Percentiles rank a stretch among this genome's conserved stretches.
These are phyloP conservation scores for Phytophthora niederhauseri DNA, from an alignment of 352 stramenopile genomes.

Conservation along the genomic window DNA sequence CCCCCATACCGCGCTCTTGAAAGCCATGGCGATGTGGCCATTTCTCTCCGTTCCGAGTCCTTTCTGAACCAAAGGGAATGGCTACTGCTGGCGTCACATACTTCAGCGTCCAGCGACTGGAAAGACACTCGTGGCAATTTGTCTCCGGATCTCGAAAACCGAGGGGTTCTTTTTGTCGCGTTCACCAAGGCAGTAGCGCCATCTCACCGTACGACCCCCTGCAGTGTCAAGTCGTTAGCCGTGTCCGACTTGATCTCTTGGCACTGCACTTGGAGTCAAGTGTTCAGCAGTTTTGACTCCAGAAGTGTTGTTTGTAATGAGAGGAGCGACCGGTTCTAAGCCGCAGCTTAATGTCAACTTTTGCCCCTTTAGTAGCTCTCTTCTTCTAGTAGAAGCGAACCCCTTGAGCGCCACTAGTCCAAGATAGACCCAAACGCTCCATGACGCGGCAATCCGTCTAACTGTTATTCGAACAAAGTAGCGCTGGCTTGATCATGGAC, in stretches of 20 bases:
- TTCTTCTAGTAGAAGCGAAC: neutral
- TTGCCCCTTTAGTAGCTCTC: neutral
- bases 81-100: conserved; percentile 1
- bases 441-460: neutral
- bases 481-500: neutral
- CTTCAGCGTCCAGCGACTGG: neutral
- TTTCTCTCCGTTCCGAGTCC: neutral
- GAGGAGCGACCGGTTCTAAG: neutral
- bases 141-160: neutral
- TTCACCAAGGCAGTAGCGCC: neutral
- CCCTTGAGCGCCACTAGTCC: neutral
- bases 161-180: neutral
- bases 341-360: neutral
- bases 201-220: neutral
- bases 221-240: neutral
- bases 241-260: neutral
- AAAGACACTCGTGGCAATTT: conserved; percentile 1
- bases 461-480: neutral
- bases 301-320: neutral
- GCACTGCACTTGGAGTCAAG: neutral
- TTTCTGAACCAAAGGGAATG: neutral
- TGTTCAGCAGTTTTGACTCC: neutral
- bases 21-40: neutral
- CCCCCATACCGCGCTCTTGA: neutral
- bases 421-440: neutral